A percentile compares a stretch with the other conserved stretches of the same genome.
Evolutionary conservation across 2,329 filamentous ascomycete species (phyloP).

Genomic region (Alternaria infectoria): DNA sequence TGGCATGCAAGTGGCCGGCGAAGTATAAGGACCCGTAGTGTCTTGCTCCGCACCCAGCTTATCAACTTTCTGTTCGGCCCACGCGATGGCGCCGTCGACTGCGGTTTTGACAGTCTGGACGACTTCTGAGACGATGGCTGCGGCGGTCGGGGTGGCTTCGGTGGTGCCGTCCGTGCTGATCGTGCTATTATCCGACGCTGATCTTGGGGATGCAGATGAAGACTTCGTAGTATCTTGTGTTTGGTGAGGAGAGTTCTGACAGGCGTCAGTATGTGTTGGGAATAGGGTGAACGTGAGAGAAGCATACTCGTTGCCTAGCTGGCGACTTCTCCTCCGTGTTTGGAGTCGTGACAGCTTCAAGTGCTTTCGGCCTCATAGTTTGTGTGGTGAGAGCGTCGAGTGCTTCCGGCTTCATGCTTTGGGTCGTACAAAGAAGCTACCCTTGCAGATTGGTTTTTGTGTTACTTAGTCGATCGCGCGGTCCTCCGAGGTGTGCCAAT

Average conservation of each 20-base stretch:
- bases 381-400: constrained; percentile 23
- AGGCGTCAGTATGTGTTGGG: neutral
- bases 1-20: constrained; percentile 38
- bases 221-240: neutral
- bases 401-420: constrained; percentile 23
- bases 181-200: constrained; percentile 15
- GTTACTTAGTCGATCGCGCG: neutral
- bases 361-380: constrained; percentile 23
- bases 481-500: neutral
- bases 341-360: constrained; percentile 18
- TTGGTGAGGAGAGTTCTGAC: neutral
- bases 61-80: constrained; percentile 37
- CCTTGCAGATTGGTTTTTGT: neutral
- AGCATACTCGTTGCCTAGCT: constrained; percentile 8
- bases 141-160: constrained; percentile 17
- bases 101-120: constrained; percentile 26
- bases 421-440: neutral
- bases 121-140: constrained; percentile 23
- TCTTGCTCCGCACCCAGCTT: constrained; percentile 28
- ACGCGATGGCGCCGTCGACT: constrained; percentile 28
- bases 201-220: neutral
- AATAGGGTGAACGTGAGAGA: neutral
- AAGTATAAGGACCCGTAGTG: constrained; percentile 40
- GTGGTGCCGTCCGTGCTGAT: constrained; percentile 10
- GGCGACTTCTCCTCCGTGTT: neutral